Conservation (phyloP, 2,329 filamentous ascomycete genomes). For the Cercospora berteroae region DNA sequence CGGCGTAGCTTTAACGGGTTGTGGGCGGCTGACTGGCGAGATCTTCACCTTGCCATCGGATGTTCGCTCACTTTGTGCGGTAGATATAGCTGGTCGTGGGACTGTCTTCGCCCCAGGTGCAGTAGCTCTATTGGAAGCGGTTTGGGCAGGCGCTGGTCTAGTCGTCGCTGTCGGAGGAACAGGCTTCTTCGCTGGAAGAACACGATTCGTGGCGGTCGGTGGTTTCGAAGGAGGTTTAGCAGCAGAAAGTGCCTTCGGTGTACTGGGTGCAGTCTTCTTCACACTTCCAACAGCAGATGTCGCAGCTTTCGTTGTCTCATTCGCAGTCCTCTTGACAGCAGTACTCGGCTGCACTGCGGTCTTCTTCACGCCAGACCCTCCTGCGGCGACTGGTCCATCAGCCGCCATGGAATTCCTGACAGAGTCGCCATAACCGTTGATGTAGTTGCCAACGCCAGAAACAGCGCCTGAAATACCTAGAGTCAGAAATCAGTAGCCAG, state of each 20-base stretch:
- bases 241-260: constrained; percentile 17
- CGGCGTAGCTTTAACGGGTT: constrained; percentile 12
- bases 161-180: neutral
- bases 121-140: neutral
- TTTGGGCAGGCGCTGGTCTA: constrained; percentile 1
- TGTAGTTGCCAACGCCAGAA: constrained; percentile 35
- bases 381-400: constrained; percentile 27
- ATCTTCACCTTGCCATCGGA: constrained; percentile 25
- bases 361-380: constrained; percentile 27
- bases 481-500: constrained; percentile 25
- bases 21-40: constrained; percentile 14
- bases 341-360: constrained; percentile 27
- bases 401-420: constrained; percentile 36
- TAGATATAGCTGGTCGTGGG: constrained; percentile 14
- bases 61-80: constrained; percentile 18
- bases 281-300: neutral
- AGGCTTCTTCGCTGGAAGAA: constrained; percentile 14
- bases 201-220: constrained; percentile 8
- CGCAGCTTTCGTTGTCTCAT: constrained; percentile 1
- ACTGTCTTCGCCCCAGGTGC: neutral
- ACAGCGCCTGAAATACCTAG: constrained; percentile 38
- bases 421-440: constrained; percentile 38
- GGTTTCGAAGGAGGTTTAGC: constrained; percentile 14
- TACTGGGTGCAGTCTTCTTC: neutral
- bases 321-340: constrained; percentile 18